Conservation (phyloP, 192 early-diverging fungal genomes). For the Chytriomyces sp. region DNA sequence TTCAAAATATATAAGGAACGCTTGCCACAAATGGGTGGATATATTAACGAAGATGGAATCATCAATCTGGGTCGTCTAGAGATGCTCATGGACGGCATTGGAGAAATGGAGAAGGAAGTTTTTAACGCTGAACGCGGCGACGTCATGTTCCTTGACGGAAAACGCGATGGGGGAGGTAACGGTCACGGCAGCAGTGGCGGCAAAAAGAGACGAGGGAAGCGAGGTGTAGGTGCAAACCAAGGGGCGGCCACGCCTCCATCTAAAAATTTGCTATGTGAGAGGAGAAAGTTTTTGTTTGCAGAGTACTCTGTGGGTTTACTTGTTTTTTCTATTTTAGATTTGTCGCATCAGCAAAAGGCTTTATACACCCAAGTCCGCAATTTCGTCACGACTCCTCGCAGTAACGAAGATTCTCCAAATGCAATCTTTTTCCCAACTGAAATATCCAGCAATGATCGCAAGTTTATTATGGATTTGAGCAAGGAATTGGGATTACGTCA, state of each 20-base stretch:
- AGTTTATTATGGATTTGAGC: constrained; percentile 67
- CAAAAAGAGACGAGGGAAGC: background rate
- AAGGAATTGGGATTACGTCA: constrained; percentile 47
- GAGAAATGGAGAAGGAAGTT: constrained; percentile 78
- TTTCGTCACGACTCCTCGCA: constrained; percentile 45
- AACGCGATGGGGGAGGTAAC: constrained; percentile 33
- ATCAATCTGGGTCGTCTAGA: constrained; percentile 77
- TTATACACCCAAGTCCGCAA: constrained; percentile 55
- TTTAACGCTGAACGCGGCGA: constrained; percentile 65
- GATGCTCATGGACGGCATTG: constrained; percentile 80
- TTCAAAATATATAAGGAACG: constrained; percentile 88
- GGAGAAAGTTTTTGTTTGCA: background rate
- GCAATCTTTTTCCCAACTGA: constrained; percentile 51
- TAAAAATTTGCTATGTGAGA: constrained; percentile 15
- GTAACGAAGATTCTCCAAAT: background rate
- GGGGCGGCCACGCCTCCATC: background rate
- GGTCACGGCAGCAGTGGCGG: background rate
- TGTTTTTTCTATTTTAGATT: constrained; percentile 17
- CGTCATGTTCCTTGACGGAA: constrained; percentile 39
- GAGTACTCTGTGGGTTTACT: background rate
- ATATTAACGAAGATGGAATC: constrained; percentile 82
- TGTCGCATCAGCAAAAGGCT: constrained; percentile 33
- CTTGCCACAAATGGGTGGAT: constrained; percentile 77
- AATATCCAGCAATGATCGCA: constrained; percentile 65
- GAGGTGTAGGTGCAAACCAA: background rate